These are phyloP conservation scores for Paramecium biaurelia DNA, from an alignment of 73 alveolate species.

Conservation along the genomic window DNA sequence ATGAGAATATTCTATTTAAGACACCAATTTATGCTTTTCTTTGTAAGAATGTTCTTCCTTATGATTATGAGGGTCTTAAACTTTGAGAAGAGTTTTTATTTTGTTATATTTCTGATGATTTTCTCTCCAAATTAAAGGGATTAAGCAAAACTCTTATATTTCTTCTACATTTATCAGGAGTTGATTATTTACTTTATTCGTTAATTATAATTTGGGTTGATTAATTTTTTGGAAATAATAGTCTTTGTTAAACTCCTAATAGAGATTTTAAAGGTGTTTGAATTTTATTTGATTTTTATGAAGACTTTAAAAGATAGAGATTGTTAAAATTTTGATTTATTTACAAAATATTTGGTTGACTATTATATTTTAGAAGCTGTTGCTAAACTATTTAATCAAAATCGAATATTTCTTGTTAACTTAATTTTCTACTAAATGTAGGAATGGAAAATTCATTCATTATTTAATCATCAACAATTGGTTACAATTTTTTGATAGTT, in stretches of 20 bases:
- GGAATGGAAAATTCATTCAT: neutral
- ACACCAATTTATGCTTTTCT: neutral
- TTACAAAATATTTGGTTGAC: neutral
- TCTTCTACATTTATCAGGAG: conserved; percentile 18
- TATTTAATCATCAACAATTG: neutral
- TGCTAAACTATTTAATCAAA: neutral
- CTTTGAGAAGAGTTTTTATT: neutral
- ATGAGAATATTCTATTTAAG: neutral
- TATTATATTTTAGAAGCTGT: neutral
- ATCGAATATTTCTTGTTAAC: neutral
- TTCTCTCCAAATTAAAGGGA: neutral
- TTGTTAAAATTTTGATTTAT: neutral
- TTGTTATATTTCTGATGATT: neutral
- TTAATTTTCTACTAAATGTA: neutral
- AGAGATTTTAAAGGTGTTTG: neutral
- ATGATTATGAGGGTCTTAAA: neutral
- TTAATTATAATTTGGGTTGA: neutral
- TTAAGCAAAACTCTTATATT: neutral
- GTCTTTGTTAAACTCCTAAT: neutral
- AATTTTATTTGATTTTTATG: neutral
- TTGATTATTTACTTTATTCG: neutral
- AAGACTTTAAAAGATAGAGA: neutral
- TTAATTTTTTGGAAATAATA: neutral
- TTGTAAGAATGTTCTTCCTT: neutral
- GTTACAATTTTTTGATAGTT: neutral